Evolutionary conservation across 805 yeast genomes (phyloP).

Genomic region (Cyberlindnera meyerae): DNA sequence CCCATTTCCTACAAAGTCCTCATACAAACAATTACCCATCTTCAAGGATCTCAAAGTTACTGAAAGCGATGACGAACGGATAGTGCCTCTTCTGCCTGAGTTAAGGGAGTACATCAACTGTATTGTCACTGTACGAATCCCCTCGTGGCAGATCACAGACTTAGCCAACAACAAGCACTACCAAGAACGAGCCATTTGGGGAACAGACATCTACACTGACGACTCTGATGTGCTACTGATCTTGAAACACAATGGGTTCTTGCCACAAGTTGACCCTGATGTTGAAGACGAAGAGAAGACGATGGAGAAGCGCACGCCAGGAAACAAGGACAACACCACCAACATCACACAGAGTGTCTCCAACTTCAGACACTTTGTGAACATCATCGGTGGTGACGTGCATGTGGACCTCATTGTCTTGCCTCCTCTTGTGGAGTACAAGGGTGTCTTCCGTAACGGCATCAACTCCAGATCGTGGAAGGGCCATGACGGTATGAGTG

Average conservation of each 20-base stretch:
- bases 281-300: slow-evolving; percentile 17
- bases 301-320: slow-evolving; percentile 34
- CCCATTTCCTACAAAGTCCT: slow-evolving; percentile 46
- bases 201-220: slow-evolving; percentile 88
- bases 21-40: slow-evolving; percentile 22
- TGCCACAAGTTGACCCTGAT: slow-evolving; percentile 29
- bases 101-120: slow-evolving; percentile 38
- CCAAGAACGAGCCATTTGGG: slow-evolving; percentile 59
- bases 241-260: slow-evolving; percentile 72
- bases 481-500: slow-evolving; percentile 76
- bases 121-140: slow-evolving; percentile 27
- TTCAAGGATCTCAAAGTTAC: slow-evolving; percentile 4
- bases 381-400: slow-evolving; percentile 30
- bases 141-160: slow-evolving; percentile 24
- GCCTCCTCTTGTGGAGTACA: slow-evolving; percentile 63
- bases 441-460: slow-evolving; percentile 63
- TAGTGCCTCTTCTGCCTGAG: slow-evolving; percentile 28
- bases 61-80: slow-evolving; percentile 6
- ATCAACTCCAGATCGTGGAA: slow-evolving; percentile 75
- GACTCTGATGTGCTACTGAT: slow-evolving; percentile 82
- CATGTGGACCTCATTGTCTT: slow-evolving; percentile 41
- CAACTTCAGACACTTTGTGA: slow-evolving; percentile 23
- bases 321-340: slow-evolving; percentile 30
- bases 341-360: slow-evolving; percentile 28
- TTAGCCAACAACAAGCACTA: slow-evolving; percentile 22